Conservation (phyloP, 495 filamentous ascomycete genomes). For the Penicillium fimorum region DNA sequence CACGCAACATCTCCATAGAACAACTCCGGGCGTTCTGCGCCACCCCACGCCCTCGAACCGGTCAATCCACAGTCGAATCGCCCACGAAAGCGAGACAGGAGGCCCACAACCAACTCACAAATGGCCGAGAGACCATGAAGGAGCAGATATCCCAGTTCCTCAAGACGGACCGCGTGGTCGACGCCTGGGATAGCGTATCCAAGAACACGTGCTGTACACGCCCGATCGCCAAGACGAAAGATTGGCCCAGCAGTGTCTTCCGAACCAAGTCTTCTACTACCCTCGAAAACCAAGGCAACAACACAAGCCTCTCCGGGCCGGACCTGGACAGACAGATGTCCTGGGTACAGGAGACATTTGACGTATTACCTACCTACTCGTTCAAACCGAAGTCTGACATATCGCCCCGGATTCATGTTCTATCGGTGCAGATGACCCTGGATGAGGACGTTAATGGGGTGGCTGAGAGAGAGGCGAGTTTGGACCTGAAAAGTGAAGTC, state of each 20-base stretch:
- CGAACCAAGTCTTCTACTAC: constrained; percentile 27
- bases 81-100: constrained; percentile 14
- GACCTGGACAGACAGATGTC: constrained; percentile 32
- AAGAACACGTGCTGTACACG: constrained; percentile 18
- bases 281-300: constrained; percentile 9
- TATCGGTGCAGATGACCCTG: constrained; percentile 32
- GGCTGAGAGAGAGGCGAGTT: constrained; percentile 5
- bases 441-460: constrained; percentile 23
- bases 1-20: constrained; percentile 32
- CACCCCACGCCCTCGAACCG: constrained; percentile 20
- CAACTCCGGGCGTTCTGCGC: constrained; percentile 27
- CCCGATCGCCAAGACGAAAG: constrained; percentile 22
- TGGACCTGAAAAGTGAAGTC: constrained; percentile 17
- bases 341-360: constrained; percentile 32
- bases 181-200: constrained; percentile 37
- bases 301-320: constrained; percentile 14
- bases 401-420: constrained; percentile 37
- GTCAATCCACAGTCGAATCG: constrained; percentile 15
- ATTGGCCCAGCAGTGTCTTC: constrained; percentile 39
- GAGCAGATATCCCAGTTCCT: constrained; percentile 41
- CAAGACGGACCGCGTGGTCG: constrained; percentile 41
- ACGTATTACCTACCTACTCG: constrained; percentile 36
- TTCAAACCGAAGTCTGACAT: constrained; percentile 32
- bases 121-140: constrained; percentile 33
- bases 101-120: constrained; percentile 10